Base-by-base conservation (phyloP, 441 rosid species). In the Euphorbia celastroides region DNA sequence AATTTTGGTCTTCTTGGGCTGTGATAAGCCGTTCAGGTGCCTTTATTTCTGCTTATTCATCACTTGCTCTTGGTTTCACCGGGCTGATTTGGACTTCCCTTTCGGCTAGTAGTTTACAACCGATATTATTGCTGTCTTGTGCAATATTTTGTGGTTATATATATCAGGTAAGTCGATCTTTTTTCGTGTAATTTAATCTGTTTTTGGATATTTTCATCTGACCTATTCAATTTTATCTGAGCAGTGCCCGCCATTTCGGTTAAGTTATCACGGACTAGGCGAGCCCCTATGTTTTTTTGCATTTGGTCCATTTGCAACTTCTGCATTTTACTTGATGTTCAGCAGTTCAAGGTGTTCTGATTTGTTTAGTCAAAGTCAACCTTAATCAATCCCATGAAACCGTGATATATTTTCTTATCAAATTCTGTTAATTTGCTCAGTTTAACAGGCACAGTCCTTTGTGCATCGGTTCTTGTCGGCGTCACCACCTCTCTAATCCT, bases 261-360 rank as follows among this genome's bases (percentile, higher is more conserved):
- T 90, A 71, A 90, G 94, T 81, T 93, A 90, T 84, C 88, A 78
- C 58, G 96, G 98, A 77, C 63, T 93, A 59, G 98, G 98, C 73
- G 97, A 93, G 82, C 94, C 98, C 5, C 72, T 93, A 76, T 88
- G 96, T 74, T 93, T 90, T 70, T 88, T 92, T 32, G 96, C 97
- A 41, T 93, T 90, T 62, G 97, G 98, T 48, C 98, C 94, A 28
- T 90, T 93, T 76, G 92, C 98, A 48, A 93, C 96, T 5, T 76
- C 86, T 31, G 97, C 94, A 19, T 93, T 93, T 69, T 93, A 93
- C 81, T 69, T 86, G 38, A 72, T 88, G 66, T 81, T 84, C 60
- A 86, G 89, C 42, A 76, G 76, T 71, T 44, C 80, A 71, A 82
- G 96, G 98, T 88, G n/a, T 32, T 17, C 36, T 16, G 38, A 0